Evolutionary conservation across 805 yeast genomes (phyloP).

Genomic region (Nakazawaea sp.): DNA sequence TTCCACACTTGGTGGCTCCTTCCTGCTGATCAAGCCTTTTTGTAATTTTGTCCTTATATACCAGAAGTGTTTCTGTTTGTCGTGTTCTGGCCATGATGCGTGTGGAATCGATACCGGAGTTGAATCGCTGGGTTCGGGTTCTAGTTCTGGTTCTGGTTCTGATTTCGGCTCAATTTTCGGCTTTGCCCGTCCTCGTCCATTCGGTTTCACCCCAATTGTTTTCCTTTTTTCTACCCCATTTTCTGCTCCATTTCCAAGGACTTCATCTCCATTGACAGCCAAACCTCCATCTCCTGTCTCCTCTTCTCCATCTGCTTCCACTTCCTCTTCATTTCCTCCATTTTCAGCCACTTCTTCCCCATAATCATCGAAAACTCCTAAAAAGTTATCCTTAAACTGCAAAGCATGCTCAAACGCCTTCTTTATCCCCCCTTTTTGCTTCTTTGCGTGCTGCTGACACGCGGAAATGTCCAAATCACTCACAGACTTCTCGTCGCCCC

Average conservation of each 20-base stretch:
- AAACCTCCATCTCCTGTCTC: slow-evolving; percentile 5
- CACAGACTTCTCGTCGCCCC: slow-evolving; percentile 26
- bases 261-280: slow-evolving; percentile 9
- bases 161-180: slow-evolving; percentile 1
- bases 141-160: background rate
- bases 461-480: slow-evolving; percentile 6
- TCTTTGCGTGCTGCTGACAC: slow-evolving; percentile 11
- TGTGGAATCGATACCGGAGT: slow-evolving; percentile 1
- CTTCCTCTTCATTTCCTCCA: slow-evolving; percentile 17
- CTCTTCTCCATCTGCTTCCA: slow-evolving; percentile 13
- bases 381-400: slow-evolving; percentile 4
- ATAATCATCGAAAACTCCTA: slow-evolving; percentile 6
- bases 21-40: slow-evolving; percentile 39
- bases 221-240: too few species aligned
- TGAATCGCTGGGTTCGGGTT: background rate
- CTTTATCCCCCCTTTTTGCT: slow-evolving; percentile 10
- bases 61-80: slow-evolving; percentile 38
- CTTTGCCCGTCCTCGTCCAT: too few species aligned
- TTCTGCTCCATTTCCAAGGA: background rate
- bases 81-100: slow-evolving; percentile 23
- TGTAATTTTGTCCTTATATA: slow-evolving; percentile 41
- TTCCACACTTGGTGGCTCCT: slow-evolving; percentile 32
- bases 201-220: too few species aligned
- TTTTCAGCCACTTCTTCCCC: slow-evolving; percentile 11
- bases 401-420: slow-evolving; percentile 11